Conservation (phyloP, 176 grass and related monocot genomes). For the Aegilops tauschii region DNA sequence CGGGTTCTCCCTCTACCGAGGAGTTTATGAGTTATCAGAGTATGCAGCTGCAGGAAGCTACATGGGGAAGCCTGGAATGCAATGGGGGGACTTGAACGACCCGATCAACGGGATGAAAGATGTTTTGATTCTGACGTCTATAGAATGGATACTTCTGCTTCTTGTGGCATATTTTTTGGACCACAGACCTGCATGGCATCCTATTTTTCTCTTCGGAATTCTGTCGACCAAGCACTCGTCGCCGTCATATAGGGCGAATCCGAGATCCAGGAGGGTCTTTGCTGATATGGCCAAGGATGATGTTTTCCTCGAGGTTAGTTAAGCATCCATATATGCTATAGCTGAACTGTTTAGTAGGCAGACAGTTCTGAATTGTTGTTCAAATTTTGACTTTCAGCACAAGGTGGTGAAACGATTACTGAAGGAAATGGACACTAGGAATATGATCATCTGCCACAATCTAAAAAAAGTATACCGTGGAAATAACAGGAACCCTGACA, state of each 20-base stretch:
- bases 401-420: conserved; percentile 43
- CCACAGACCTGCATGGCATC: conserved; percentile 32
- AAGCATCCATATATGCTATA: conserved; percentile 16
- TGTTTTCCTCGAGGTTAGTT: conserved; percentile 57
- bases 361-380: neutral
- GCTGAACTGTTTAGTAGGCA: neutral
- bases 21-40: conserved; percentile 55
- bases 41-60: conserved; percentile 38
- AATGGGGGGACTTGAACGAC: conserved; percentile 46
- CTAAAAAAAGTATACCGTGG: conserved; percentile 63
- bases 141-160: conserved; percentile 51
- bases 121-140: conserved; percentile 46
- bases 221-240: conserved; percentile 42
- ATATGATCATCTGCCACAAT: conserved; percentile 61
- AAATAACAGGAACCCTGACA: conserved; percentile 60
- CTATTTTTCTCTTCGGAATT: conserved; percentile 40
- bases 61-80: conserved; percentile 51
- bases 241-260: neutral
- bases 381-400: conserved; percentile 32
- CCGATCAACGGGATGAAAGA: conserved; percentile 58
- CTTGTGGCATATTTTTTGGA: conserved; percentile 40
- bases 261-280: conserved; percentile 24
- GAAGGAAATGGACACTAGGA: conserved; percentile 24
- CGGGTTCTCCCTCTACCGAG: conserved; percentile 57
- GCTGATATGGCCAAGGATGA: conserved; percentile 46